Evolutionary conservation across 2,329 filamentous ascomycete species (phyloP), one percentile per base, ranked within the genome.

Genomic region (Exophiala phaeomuriformis): DNA sequence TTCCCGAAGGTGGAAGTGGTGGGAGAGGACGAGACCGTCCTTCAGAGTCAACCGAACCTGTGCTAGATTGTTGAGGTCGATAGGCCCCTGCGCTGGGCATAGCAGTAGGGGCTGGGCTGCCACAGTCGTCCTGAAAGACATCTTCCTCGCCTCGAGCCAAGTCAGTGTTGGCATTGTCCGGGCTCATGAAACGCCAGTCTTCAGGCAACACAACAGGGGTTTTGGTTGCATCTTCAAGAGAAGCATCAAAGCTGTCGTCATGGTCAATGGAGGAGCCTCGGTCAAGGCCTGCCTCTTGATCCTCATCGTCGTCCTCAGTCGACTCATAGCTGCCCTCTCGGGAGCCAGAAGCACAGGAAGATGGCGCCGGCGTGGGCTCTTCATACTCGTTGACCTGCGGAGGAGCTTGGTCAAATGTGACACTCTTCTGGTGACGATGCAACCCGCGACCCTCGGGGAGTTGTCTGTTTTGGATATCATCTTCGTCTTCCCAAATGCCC

Each of bases 341-440:
- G 8, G 91, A 97, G 62, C 86, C 90, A 46, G 88, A 91, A 29
- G 88, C 88, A 28, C 94, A 78, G 0, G 90, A 95, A 1, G 91
- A 96, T n/a, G 94, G 81, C 66, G 96, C 93, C 7, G 93, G 93
- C 1, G 93, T 98, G 33, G 89, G 87, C 86, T 96, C 90, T 71
- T 97, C 93, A 69, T 97, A 98, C 72, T 98, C 93, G 67, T 97
- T 95, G 65, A 98, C 80, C 67, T 95, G 88, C 28, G 93, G 93
- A 27, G 91, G 91, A 1, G 88, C 90, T 36, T 85, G 86, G 71
- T 97, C 90, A 67, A 98, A 98, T 0, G 91, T 98, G 54, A 98
- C 93, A 65, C 90, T 96, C 77, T 98, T 98, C 45, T 89, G 84
- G 71, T 95, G 88, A 50, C 90, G 86, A 67, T 89, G 86, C 40